A percentile compares a stretch with the other conserved stretches of the same genome.
phyloP scores from a whole-genome alignment of 2,329 filamentous ascomycete genomes.

The Phaeoacremonium minimum region DNA sequence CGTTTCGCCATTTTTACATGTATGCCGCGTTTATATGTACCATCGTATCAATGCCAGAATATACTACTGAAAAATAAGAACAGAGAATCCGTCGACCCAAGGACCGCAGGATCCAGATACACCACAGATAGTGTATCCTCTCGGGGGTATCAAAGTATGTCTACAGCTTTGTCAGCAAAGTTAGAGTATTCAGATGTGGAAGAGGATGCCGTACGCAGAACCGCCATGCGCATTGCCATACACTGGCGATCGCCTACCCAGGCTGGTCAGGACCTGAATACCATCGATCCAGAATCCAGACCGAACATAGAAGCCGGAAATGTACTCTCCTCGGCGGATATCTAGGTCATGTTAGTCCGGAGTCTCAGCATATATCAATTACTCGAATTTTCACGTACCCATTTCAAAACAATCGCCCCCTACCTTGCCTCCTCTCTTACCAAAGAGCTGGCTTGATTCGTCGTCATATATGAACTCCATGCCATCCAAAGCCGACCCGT shows the following conservation, averaged over 20 bases:
- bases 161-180: constrained; percentile 42
- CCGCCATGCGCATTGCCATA: constrained; percentile 81
- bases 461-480: constrained; percentile 94
- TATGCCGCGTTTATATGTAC: not conserved
- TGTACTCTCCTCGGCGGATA: constrained; percentile 76
- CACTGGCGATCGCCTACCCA: constrained; percentile 78
- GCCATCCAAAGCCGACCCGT: constrained; percentile 74
- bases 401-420: constrained; percentile 73
- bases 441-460: constrained; percentile 77
- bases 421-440: constrained; percentile 68
- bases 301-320: constrained; percentile 81
- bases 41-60: not conserved
- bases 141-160: constrained; percentile 81
- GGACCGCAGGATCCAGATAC: constrained; percentile 75
- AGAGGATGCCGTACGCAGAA: constrained; percentile 62
- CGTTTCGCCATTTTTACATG: not conserved
- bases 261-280: constrained; percentile 82
- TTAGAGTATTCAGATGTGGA: not conserved
- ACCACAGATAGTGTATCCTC: constrained; percentile 84
- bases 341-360: constrained; percentile 45
- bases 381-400: no score
- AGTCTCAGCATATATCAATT: not conserved
- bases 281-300: constrained; percentile 82
- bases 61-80: constrained; percentile 44
- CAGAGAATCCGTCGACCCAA: constrained; percentile 82